A percentile compares a stretch with the other conserved stretches of the same genome.
Conservation (phyloP, 192 early-diverging fungal genomes). For the Mycoemilia scoparia region DNA sequence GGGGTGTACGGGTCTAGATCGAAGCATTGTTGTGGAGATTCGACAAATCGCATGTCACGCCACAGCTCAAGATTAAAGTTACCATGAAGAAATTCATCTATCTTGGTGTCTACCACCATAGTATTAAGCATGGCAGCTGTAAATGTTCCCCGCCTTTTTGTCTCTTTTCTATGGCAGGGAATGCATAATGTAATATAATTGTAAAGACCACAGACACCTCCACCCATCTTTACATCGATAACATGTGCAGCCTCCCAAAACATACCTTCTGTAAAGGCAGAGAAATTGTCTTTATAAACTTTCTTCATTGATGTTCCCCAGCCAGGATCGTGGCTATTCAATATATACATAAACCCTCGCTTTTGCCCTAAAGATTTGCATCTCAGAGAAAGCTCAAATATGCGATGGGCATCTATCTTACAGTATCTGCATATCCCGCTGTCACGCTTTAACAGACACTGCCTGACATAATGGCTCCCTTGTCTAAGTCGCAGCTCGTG, state of each 20-base stretch:
- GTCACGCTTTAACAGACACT: conserved; percentile 21
- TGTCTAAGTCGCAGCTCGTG: conserved; percentile 25
- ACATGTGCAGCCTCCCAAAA: conserved; percentile 29
- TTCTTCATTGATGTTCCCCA: conserved; percentile 12
- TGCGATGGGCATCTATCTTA: conserved; percentile 11
- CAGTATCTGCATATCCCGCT: conserved; percentile 18
- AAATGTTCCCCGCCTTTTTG: no score
- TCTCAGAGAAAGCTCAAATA: conserved; percentile 6
- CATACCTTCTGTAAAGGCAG: conserved; percentile 18
- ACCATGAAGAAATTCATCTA: no score
- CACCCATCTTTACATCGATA: conserved; percentile 22
- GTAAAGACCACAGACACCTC: conserved; percentile 23
- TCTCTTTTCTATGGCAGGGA: conserved; percentile 18
- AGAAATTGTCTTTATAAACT: conserved; percentile 12
- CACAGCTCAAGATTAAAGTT: no score
- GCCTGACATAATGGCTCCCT: conserved; percentile 19
- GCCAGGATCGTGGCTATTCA: conserved; percentile 8
- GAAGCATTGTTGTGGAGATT: no score
- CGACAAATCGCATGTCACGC: no score
- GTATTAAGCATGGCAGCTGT: no score
- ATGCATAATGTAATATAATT: conserved; percentile 24
- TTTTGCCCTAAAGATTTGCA: conserved; percentile 12
- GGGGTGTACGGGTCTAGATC: no score
- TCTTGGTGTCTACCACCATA: no score
- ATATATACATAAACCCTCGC: conserved; percentile 4